Percentiles rank a stretch among this genome's conserved stretches.
These are phyloP conservation scores for Aspergillus pseudoterreus DNA, from an alignment of 2,329 filamentous ascomycete species.

Conservation along the genomic window DNA sequence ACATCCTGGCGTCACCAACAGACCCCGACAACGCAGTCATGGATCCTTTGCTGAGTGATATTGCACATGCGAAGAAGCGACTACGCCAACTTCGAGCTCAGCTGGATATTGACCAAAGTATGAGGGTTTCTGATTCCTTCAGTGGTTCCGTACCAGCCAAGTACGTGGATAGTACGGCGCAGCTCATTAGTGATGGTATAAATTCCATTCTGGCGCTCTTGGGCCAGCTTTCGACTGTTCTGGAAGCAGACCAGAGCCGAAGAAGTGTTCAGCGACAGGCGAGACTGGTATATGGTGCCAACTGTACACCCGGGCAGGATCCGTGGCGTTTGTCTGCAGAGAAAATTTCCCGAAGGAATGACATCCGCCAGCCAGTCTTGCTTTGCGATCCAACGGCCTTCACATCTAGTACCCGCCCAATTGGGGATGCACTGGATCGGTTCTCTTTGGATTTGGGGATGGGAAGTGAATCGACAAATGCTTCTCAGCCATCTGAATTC, in stretches of 20 bases:
- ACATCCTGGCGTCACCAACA: background rate
- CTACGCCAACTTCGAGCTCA: background rate
- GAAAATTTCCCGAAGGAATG: background rate
- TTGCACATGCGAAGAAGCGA: background rate
- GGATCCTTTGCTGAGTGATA: background rate
- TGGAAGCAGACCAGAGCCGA: background rate
- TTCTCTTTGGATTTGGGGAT: background rate
- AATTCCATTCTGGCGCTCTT: conserved; percentile 2
- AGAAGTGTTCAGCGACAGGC: background rate
- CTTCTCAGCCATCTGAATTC: no score
- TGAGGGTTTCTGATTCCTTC: background rate
- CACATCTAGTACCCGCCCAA: background rate
- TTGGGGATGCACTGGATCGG: background rate
- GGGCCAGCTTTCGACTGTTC: background rate
- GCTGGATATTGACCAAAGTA: background rate
- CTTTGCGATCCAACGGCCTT: background rate
- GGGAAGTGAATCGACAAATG: background rate
- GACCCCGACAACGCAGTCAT: background rate
- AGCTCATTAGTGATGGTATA: conserved; percentile 1
- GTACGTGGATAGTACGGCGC: background rate
- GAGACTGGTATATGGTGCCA: background rate
- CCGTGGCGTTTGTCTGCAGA: background rate
- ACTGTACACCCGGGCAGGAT: background rate
- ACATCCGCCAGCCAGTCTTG: background rate
- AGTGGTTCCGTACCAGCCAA: background rate